Conservation (phyloP, 768 basidiomycete species). For the Steccherinum ochraceum region DNA sequence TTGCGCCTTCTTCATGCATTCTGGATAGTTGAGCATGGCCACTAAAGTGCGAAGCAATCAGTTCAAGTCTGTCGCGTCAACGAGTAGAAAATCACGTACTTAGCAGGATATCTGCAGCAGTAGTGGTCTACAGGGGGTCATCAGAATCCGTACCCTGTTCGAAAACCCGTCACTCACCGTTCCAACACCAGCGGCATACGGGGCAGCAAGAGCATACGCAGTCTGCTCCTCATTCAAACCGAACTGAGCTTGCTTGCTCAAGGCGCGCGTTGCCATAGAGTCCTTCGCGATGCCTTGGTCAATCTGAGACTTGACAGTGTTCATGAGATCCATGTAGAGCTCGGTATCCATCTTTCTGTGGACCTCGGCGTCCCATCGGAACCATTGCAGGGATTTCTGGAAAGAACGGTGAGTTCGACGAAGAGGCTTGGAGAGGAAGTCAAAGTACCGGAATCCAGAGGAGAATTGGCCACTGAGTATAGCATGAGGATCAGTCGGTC, state of each 20-base stretch:
- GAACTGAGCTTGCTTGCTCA: background rate
- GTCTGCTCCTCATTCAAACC: constrained; percentile 2
- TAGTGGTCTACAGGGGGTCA: background rate
- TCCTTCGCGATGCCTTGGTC: background rate
- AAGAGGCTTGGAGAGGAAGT: background rate
- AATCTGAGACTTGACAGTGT: constrained; percentile 2
- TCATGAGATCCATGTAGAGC: background rate
- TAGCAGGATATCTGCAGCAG: background rate
- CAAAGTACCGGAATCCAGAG: constrained; percentile 7
- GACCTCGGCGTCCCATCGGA: constrained; percentile 1
- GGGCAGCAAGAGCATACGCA: constrained; percentile 1
- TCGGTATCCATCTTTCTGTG: background rate
- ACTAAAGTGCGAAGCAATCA: constrained; percentile 16
- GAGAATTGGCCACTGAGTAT: constrained; percentile 5
- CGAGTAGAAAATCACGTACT: background rate
- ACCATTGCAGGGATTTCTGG: constrained; percentile 5
- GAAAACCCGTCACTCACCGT: background rate
- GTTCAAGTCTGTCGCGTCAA: background rate
- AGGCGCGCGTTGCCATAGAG: background rate
- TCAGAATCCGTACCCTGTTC: no score
- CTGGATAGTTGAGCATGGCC: constrained; percentile 56
- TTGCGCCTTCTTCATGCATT: constrained; percentile 48
- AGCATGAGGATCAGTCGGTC: background rate
- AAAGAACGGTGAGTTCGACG: background rate
- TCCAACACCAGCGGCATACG: background rate